Base-by-base conservation (phyloP, 1,284 basidiomycete genomes). In the Moesziomyces globuligerus region DNA sequence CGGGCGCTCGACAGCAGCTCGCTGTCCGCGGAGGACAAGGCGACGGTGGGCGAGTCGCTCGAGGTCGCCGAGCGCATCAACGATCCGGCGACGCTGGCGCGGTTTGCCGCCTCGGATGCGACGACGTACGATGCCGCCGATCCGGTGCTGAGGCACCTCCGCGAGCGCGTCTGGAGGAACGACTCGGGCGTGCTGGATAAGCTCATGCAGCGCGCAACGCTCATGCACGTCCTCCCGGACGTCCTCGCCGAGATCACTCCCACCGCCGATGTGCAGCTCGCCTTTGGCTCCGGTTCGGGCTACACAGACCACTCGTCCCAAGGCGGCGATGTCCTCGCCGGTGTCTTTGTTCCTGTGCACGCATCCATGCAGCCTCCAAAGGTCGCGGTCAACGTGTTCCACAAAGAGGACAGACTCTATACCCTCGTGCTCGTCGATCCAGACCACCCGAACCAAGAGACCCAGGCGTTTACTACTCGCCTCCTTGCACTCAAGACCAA, bases 181-280 rank as follows among this genome's bases (percentile, higher is more conserved):
- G 50, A 64, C 23, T 57, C 62, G 10, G 70, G 70, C 8, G 50
- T 64, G 20, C 49, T 76, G 7, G 65, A 49, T 10, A 39, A 42
- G 32, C 77, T 93, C 89, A 96, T 96, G 91, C 91, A 97, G 83
- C 90, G 94, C 74, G 83, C 95, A 43, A 86, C 91, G 76, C 90
- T 93, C 83, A 93, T 97, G 91, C 85, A 90, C 48, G 89, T 98
- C 49, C 86, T 96, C 4, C 94, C 95, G 0, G 95, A 98, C 81
- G 84, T 94, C 2, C 81, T 97, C 7, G 88, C 91, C 0, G 85
- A 85, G 29, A 83, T 95, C 18, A 87, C 87, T 47, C 92, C 93
- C 0, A 87, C 87, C 9, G 81, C 91, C 21, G 91, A 94, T 79
- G 83, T 94, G 6, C 89, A 88, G 55, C 77, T 93, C 40, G 86